Conservation (phyloP, 1,284 basidiomycete species). For the Irpex sp. region DNA sequence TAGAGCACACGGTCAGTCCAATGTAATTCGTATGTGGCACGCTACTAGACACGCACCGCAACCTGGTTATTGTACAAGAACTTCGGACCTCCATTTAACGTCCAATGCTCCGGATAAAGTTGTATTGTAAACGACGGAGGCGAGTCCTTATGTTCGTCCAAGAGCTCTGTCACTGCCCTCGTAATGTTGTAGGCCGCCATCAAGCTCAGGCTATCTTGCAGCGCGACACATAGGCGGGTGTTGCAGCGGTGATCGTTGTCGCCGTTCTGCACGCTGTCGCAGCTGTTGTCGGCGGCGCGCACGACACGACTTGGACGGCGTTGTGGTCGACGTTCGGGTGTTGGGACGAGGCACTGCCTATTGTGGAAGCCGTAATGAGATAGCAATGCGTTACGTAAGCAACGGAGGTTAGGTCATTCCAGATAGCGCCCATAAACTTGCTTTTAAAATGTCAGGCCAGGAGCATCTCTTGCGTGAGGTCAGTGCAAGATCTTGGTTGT, state of each 20-base stretch:
- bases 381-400: not conserved
- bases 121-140: slow-evolving; percentile 74
- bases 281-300: not conserved
- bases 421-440: slow-evolving; percentile 1
- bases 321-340: not conserved
- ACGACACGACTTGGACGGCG: not conserved
- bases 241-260: not conserved
- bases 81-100: slow-evolving; percentile 70
- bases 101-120: slow-evolving; percentile 74
- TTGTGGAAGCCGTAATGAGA: not conserved
- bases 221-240: not conserved
- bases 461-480: slow-evolving; percentile 7
- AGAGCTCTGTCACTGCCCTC: slow-evolving; percentile 53
- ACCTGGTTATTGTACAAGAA: slow-evolving; percentile 76
- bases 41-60: slow-evolving; percentile 43
- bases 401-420: not conserved
- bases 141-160: slow-evolving; percentile 50
- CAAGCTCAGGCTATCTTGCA: not conserved
- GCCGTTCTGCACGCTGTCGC: not conserved
- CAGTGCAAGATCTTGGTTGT: not conserved
- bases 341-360: not conserved
- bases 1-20: slow-evolving; percentile 27
- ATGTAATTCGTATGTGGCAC: slow-evolving; percentile 5
- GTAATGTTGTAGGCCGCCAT: slow-evolving; percentile 73
- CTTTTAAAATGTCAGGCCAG: slow-evolving; percentile 9